Percentiles rank a stretch among this genome's conserved stretches.
These are phyloP conservation scores for Pseudocercospora fuligena DNA, from an alignment of 2,329 filamentous ascomycete species.

Conservation along the genomic window DNA sequence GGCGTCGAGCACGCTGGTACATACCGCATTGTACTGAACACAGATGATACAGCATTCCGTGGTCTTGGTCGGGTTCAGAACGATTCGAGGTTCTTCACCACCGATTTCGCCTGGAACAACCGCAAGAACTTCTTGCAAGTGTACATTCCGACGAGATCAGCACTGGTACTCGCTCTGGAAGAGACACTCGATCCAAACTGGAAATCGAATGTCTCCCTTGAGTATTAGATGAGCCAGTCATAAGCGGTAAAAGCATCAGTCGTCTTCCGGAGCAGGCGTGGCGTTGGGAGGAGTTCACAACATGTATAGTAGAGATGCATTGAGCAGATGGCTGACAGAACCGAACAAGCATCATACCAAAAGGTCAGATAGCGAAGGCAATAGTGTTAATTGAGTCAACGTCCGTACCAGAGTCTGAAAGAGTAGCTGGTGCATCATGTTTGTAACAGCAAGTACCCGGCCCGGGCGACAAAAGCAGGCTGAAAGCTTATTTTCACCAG, in stretches of 20 bases:
- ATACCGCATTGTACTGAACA: slow-evolving; percentile 84
- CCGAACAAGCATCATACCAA: not conserved
- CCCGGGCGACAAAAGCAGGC: not conserved
- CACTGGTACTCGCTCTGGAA: slow-evolving; percentile 60
- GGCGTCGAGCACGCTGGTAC: slow-evolving; percentile 84
- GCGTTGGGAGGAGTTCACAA: slow-evolving; percentile 15
- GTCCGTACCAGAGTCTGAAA: not conserved
- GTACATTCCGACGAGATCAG: slow-evolving; percentile 83
- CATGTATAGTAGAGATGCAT: slow-evolving; percentile 16
- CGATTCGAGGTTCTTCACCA: slow-evolving; percentile 88
- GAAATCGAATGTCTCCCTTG: slow-evolving; percentile 37
- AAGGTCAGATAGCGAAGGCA: not conserved
- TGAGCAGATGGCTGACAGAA: slow-evolving; percentile 6
- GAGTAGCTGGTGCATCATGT: not conserved
- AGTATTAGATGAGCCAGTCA: slow-evolving; percentile 28
- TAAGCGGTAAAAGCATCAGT: not conserved
- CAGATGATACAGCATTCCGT: slow-evolving; percentile 76
- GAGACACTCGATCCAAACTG: slow-evolving; percentile 38
- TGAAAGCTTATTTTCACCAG: not conserved
- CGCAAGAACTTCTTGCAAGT: slow-evolving; percentile 90
- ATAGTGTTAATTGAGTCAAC: not conserved
- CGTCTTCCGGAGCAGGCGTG: not conserved
- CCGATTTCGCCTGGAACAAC: slow-evolving; percentile 85
- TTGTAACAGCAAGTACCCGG: not conserved
- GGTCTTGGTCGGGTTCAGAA: slow-evolving; percentile 79